phyloP scores from a whole-genome alignment of 139 green algal genomes.

The Monoraphidium neglectum region DNA sequence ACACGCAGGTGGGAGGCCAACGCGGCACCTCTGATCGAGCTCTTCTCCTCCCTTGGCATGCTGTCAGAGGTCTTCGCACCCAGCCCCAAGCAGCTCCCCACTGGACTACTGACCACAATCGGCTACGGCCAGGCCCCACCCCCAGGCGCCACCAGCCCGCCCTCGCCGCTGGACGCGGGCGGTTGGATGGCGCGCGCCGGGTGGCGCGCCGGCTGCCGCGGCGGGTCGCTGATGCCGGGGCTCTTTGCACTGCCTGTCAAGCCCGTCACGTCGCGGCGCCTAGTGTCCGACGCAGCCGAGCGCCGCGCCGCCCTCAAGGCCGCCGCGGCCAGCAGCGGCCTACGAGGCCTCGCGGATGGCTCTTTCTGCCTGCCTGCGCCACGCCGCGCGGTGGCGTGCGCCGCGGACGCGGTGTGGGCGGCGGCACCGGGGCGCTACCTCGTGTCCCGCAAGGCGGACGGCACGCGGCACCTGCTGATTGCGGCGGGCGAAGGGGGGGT shows the following conservation, averaged over 20 bases:
- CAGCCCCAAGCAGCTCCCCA: too few species aligned
- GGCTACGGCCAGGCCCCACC: not conserved
- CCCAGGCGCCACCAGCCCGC: not conserved
- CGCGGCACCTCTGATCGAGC: conserved; percentile 21
- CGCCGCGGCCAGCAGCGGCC: conserved; percentile 1
- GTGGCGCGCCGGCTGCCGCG: not conserved
- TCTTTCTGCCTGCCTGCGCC: conserved; percentile 4
- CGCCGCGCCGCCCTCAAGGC: not conserved
- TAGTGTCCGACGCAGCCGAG: conserved; percentile 16
- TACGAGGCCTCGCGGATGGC: not conserved
- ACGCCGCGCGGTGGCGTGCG: not conserved
- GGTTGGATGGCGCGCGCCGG: not conserved
- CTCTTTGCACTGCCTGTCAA: not conserved
- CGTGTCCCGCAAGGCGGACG: conserved; percentile 34
- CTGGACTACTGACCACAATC: not conserved
- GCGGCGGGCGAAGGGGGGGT: not conserved
- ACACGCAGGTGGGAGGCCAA: too few species aligned
- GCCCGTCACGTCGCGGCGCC: conserved; percentile 11
- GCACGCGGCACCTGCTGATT: conserved; percentile 37
- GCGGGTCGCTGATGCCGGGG: not conserved
- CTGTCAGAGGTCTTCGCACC: conserved; percentile 18
- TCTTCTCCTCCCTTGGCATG: conserved; percentile 32
- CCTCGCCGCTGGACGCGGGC: not conserved
- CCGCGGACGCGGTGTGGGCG: conserved; percentile 12
- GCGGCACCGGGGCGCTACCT: conserved; percentile 30